Conservation (phyloP, 1,284 basidiomycete species). For the Crucibulum parvulum region DNA sequence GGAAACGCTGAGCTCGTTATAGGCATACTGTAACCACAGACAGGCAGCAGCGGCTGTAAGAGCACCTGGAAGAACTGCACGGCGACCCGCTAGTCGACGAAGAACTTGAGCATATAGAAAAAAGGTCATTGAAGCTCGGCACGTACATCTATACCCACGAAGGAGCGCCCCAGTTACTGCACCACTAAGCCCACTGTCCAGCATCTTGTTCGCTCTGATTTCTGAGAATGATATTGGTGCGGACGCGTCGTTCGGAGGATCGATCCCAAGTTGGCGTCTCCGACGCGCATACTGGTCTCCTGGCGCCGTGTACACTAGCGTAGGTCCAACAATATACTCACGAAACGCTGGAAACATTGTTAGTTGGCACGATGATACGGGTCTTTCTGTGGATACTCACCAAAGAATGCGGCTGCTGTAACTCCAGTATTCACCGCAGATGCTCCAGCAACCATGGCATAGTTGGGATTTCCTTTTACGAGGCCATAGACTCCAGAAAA, state of each 20-base stretch:
- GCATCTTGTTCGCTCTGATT: slow-evolving; percentile 59
- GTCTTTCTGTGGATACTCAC: slow-evolving; percentile 45
- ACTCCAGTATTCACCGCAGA: slow-evolving; percentile 72
- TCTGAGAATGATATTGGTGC: slow-evolving; percentile 49
- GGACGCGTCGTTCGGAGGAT: slow-evolving; percentile 6
- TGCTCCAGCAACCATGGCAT: slow-evolving; percentile 51
- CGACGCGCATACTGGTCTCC: slow-evolving; percentile 44
- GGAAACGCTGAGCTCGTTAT: slow-evolving; percentile 67
- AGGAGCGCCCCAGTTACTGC: slow-evolving; percentile 61
- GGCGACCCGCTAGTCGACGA: slow-evolving; percentile 40
- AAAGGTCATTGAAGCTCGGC: neutral
- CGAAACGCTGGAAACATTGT: slow-evolving; percentile 56
- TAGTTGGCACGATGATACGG: slow-evolving; percentile 1
- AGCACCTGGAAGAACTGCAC: slow-evolving; percentile 54
- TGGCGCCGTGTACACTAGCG: slow-evolving; percentile 47
- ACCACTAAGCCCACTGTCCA: slow-evolving; percentile 72
- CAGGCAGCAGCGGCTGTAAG: slow-evolving; percentile 61
- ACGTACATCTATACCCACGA: slow-evolving; percentile 48
- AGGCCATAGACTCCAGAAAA: slow-evolving; percentile 63
- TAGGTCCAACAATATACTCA: slow-evolving; percentile 69
- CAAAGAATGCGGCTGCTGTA: slow-evolving; percentile 73
- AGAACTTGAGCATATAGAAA: neutral
- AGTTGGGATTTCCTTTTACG: slow-evolving; percentile 47
- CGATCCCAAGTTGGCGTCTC: slow-evolving; percentile 31
- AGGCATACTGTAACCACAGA: slow-evolving; percentile 62